phyloP scores from a whole-genome alignment of 345 rosid genomes.

The Eucalyptus urophylla region DNA sequence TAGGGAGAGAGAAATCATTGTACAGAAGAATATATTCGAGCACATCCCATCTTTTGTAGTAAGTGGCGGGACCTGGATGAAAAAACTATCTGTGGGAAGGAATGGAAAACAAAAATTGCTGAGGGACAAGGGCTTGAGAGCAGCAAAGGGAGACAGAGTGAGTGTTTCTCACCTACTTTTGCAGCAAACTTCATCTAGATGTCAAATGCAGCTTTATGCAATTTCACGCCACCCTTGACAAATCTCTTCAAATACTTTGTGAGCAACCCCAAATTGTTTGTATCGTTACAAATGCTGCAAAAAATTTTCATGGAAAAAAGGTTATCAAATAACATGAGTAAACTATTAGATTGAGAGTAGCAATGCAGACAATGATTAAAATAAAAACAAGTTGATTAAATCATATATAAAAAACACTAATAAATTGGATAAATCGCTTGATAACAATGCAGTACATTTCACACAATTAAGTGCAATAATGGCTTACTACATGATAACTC shows the following conservation, averaged over 20 bases:
- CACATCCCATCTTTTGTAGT: neutral
- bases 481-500: neutral
- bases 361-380: neutral
- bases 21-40: neutral
- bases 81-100: neutral
- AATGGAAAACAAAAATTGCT: neutral
- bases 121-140: neutral
- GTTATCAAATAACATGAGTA: neutral
- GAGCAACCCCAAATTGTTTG: conserved; percentile 53
- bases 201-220: conserved; percentile 56
- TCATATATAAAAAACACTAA: neutral
- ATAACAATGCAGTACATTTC: neutral
- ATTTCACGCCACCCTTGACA: conserved; percentile 59
- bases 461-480: neutral
- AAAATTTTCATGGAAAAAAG: neutral
- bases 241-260: conserved; percentile 49
- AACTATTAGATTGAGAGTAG: neutral
- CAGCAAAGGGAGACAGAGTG: neutral
- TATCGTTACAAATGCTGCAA: conserved; percentile 61
- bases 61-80: neutral
- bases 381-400: neutral
- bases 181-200: conserved; percentile 77
- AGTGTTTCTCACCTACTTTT: conserved; percentile 36
- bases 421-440: neutral
- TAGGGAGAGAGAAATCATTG: neutral